phyloP scores from a whole-genome alignment of 1,139 yeast species.

The Zygosaccharomyces pseudobailii region DNA sequence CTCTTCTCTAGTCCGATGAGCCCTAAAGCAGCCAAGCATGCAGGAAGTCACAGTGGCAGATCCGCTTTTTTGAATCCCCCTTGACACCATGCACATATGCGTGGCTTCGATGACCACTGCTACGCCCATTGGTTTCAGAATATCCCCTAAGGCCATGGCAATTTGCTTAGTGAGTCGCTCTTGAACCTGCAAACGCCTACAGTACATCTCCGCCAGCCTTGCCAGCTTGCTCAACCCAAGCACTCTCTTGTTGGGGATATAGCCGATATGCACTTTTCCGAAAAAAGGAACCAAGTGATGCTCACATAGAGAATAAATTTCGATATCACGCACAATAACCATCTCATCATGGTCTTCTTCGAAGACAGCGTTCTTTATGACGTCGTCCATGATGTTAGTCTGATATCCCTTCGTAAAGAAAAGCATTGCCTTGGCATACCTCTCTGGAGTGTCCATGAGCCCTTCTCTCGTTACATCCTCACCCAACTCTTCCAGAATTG shows the following conservation, averaged over 20 bases:
- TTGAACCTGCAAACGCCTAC: constrained; percentile 93
- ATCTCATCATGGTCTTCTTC: constrained; percentile 98
- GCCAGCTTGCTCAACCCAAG: constrained; percentile 92
- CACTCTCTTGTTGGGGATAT: constrained; percentile 93
- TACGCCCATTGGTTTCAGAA: constrained; percentile 90
- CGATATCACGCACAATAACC: constrained; percentile 96
- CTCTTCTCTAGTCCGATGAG: constrained; percentile 94
- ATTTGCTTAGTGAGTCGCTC: constrained; percentile 95
- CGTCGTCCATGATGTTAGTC: constrained; percentile 76
- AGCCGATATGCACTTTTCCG: constrained; percentile 95
- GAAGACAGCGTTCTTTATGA: constrained; percentile 89
- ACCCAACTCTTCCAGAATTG: constrained; percentile 80
- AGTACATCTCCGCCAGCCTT: constrained; percentile 92
- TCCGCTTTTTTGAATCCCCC: constrained; percentile 96
- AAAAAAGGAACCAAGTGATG: constrained; percentile 96
- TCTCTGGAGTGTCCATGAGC: constrained; percentile 84
- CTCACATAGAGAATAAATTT: constrained; percentile 87
- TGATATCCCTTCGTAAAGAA: constrained; percentile 95
- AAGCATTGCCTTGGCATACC: constrained; percentile 95
- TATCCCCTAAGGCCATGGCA: constrained; percentile 91
- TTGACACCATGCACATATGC: constrained; percentile 98
- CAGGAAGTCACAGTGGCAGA: constrained; percentile 92
- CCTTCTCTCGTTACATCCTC: constrained; percentile 92
- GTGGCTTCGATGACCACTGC: constrained; percentile 97
- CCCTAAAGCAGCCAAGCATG: constrained; percentile 93